Percentiles rank a stretch among this genome's conserved stretches.
phyloP scores from a whole-genome alignment of 2,329 filamentous ascomycete genomes.

The Colletotrichum paranaense region DNA sequence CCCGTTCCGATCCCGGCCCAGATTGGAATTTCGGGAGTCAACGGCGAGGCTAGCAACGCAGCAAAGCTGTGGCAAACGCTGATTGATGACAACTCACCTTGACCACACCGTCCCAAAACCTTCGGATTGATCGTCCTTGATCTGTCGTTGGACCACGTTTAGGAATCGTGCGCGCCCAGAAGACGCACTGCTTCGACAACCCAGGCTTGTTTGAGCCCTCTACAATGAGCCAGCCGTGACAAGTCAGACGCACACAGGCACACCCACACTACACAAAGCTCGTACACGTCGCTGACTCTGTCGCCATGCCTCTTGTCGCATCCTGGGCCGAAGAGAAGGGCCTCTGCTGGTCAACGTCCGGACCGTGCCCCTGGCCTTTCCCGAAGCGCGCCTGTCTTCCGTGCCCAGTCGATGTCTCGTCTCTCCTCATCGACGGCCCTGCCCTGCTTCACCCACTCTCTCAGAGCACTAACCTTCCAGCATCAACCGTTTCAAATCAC shows the following conservation, averaged over 20 bases:
- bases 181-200: conserved; percentile 14
- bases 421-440: conserved; percentile 17
- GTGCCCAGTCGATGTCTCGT: conserved; percentile 32
- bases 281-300: conserved; percentile 33
- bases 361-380: conserved; percentile 29
- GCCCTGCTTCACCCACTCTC: conserved; percentile 17
- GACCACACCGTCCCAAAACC: not conserved
- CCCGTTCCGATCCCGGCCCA: conserved; percentile 8
- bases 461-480: conserved; percentile 26
- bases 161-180: conserved; percentile 17
- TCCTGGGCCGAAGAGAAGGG: conserved; percentile 25
- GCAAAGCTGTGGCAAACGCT: conserved; percentile 30
- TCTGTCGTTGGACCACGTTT: conserved; percentile 29
- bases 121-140: conserved; percentile 24
- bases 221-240: conserved; percentile 23
- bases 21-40: not conserved
- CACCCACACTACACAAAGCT: conserved; percentile 33
- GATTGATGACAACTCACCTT: conserved; percentile 24
- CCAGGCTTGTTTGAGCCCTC: conserved; percentile 27
- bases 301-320: conserved; percentile 25
- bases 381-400: conserved; percentile 30
- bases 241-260: conserved; percentile 34
- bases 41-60: conserved; percentile 19
- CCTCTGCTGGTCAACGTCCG: conserved; percentile 24
- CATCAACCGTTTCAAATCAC: conserved; percentile 36